phyloP scores from a whole-genome alignment of 2,329 filamentous ascomycete genomes.

The Monosporascus sp. region DNA sequence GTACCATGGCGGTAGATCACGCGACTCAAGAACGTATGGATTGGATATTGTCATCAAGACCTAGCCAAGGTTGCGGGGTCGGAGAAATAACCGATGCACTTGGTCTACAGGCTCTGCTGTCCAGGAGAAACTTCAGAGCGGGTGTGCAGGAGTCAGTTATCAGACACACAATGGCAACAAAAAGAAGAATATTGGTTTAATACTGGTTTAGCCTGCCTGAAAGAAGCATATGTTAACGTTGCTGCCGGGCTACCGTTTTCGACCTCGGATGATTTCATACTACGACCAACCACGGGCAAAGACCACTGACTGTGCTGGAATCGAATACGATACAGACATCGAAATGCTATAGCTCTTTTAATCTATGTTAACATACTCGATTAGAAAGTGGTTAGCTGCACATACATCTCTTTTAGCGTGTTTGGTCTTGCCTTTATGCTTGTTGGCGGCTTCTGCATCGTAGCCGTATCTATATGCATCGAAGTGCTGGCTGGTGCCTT shows the following conservation, averaged over 20 bases:
- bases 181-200: neutral
- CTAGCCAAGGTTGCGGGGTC: too few species aligned
- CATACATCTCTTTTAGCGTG: slow-evolving; percentile 5
- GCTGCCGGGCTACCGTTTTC: neutral
- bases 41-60: too few species aligned
- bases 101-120: neutral
- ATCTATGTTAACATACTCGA: neutral
- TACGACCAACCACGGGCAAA: neutral
- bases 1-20: too few species aligned
- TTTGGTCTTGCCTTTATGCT: slow-evolving; percentile 2
- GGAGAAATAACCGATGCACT: neutral
- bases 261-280: neutral
- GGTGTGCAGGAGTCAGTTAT: neutral
- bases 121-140: neutral
- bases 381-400: slow-evolving; percentile 2
- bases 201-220: neutral
- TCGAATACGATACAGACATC: neutral
- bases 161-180: slow-evolving; percentile 1
- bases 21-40: too few species aligned
- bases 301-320: neutral
- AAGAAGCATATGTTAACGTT: neutral
- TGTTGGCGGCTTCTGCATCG: neutral
- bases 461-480: neutral
- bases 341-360: neutral
- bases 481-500: neutral